These are phyloP conservation scores for Lathyrus tuberosus DNA, from an alignment of 306 rosid genomes.

Conservation along the genomic window DNA sequence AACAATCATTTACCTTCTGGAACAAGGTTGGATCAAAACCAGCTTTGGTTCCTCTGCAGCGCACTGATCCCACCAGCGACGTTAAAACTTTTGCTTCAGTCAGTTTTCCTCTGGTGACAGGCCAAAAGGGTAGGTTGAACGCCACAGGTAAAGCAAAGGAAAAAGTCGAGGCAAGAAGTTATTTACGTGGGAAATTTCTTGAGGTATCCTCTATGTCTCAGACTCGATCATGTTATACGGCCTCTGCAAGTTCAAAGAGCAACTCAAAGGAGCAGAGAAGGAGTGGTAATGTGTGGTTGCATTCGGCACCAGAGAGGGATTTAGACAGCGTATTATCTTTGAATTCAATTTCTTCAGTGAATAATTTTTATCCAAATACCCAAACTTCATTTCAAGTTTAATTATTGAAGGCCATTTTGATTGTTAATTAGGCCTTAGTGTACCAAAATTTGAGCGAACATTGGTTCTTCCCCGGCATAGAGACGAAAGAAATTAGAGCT, in stretches of 20 bases:
- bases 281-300: conserved; percentile 50
- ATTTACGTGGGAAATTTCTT: conserved; percentile 41
- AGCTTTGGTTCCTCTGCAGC: conserved; percentile 31
- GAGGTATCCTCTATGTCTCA: conserved; percentile 40
- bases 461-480: conserved; percentile 24
- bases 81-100: conserved; percentile 48
- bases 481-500: conserved; percentile 5
- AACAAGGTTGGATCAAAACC: conserved; percentile 48
- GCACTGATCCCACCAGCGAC: conserved; percentile 14
- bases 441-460: conserved; percentile 6
- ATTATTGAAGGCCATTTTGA: conserved; percentile 23
- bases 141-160: conserved; percentile 42
- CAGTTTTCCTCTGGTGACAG: conserved; percentile 50
- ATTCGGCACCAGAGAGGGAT: conserved; percentile 58
- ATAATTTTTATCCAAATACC: conserved; percentile 29
- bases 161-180: conserved; percentile 47
- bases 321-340: conserved; percentile 66
- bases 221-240: conserved; percentile 28
- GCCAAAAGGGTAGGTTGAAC: conserved; percentile 54
- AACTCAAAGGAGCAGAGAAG: conserved; percentile 32
- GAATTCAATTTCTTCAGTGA: conserved; percentile 53
- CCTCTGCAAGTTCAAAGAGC: conserved; percentile 38
- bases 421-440: conserved; percentile 27
- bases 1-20: conserved; percentile 61
- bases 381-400: conserved; percentile 24